Conservation (phyloP, 2,329 filamentous ascomycete species). For the Berkeleyomyces rouxiae region DNA sequence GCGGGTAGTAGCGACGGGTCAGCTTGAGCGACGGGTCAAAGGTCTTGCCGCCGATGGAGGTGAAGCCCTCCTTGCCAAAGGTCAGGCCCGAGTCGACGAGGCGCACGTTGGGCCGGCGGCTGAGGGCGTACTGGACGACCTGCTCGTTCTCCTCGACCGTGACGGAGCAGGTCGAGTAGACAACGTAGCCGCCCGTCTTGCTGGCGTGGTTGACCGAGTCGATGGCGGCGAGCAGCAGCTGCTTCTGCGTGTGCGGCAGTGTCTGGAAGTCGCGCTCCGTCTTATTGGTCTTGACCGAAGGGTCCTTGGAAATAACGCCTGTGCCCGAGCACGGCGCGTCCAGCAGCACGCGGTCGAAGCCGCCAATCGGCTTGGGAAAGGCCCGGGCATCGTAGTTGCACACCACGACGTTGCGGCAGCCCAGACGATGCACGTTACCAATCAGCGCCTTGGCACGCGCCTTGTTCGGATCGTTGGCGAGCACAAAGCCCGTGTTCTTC, state of each 20-base stretch:
- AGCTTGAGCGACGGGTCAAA: constrained; percentile 76
- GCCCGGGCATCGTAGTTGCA: constrained; percentile 90
- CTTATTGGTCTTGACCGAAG: constrained; percentile 96
- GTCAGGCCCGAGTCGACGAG: constrained; percentile 80
- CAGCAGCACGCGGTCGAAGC: constrained; percentile 85
- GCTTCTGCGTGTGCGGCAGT: constrained; percentile 87
- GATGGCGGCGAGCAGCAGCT: constrained; percentile 80
- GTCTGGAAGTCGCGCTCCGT: constrained; percentile 87
- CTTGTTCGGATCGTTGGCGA: constrained; percentile 95
- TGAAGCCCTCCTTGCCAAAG: constrained; percentile 89
- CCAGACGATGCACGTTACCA: constrained; percentile 90
- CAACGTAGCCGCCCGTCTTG: constrained; percentile 86
- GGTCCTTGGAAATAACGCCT: constrained; percentile 92
- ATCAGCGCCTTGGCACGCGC: constrained; percentile 89
- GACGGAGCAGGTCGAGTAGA: constrained; percentile 93
- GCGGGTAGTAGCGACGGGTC: constrained; percentile 75
- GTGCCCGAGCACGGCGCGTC: constrained; percentile 94
- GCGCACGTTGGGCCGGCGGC: constrained; percentile 80
- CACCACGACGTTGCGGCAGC: constrained; percentile 83
- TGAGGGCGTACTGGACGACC: constrained; percentile 85
- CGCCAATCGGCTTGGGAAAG: constrained; percentile 86
- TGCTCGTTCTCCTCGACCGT: constrained; percentile 81
- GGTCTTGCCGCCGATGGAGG: constrained; percentile 73
- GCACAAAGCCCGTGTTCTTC: constrained; percentile 86
- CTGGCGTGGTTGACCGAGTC: constrained; percentile 84